Evolutionary conservation across 2,329 filamentous ascomycete genomes (phyloP), one percentile per base, ranked within the genome.

Genomic region (Colletotrichum tabaci): DNA sequence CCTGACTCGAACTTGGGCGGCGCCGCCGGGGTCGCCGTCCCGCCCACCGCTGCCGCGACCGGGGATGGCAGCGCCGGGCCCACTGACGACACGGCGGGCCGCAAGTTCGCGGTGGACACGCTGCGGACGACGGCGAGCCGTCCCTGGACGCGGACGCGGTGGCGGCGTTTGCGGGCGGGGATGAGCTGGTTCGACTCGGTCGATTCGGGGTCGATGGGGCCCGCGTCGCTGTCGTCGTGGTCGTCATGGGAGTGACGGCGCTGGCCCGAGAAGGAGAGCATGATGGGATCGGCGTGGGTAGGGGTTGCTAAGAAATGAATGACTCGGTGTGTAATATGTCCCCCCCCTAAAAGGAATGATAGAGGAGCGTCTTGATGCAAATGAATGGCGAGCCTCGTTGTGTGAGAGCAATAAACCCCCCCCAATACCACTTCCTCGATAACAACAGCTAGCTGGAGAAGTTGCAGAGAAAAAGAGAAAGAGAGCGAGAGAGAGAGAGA

Each of bases 81-180:
- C 61, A 47, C 40, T 8, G 70, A 66, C 35, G 70, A 66, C 35
- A 53, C 44, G 4, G 61, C 38, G 12, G 72, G 56, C 10, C 73
- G 67, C 26, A 80, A 66, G 50, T 78, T 77, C 46, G 73, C 75
- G 7, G 79, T 75, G 15, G 81, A 82, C 40, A 83, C 78, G 74
- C 79, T 83, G 16, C 77, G 76, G 12, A 83, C 80, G 7, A 79
- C 73, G 4, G 80, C 80, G 35, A 83, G 75, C 7, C 75, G 76
- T n/a, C 81, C 81, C 69, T 84, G 82, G 2, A 84, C 75, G 61
- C 81, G 80, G 18, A 83, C 81, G 42, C 77, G 78, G 72, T 81
- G 81, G 35, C 72, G 75, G 40, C 74, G 78, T n/a, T 74, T 77
- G 50, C 71, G 67, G 47, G 73, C 67, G 18, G 79, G 78, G 3